Conservation (phyloP, 805 yeast species). For the Lachancea thermotolerans region DNA sequence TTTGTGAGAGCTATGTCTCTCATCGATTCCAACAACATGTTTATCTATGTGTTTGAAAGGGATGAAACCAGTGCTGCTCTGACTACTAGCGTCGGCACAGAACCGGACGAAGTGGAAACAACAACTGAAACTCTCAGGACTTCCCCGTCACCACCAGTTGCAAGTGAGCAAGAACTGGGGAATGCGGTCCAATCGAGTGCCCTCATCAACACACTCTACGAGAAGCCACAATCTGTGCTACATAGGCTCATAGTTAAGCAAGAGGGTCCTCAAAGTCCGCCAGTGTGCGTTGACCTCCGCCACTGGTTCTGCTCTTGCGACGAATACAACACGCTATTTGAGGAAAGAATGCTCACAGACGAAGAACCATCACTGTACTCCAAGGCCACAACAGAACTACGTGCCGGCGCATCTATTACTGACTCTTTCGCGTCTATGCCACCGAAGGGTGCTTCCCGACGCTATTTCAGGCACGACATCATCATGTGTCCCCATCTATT, state of each 20-base stretch:
- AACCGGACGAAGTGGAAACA: not conserved
- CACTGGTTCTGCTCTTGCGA: constrained; percentile 32
- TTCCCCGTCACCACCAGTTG: not conserved
- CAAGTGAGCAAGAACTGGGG: not conserved
- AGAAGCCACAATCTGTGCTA: constrained; percentile 1
- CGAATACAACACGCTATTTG: constrained; percentile 23
- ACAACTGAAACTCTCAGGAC: not conserved
- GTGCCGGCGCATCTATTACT: not conserved
- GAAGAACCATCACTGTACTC: constrained; percentile 3
- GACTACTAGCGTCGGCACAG: not conserved
- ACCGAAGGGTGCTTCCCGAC: constrained; percentile 17
- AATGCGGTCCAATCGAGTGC: not conserved
- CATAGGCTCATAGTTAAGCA: constrained; percentile 23
- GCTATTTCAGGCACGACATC: constrained; percentile 20
- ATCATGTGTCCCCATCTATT: constrained; percentile 30
- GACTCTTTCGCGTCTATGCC: constrained; percentile 5
- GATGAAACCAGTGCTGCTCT: not conserved
- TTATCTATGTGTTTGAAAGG: constrained; percentile 24
- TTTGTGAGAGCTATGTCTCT: constrained; percentile 31
- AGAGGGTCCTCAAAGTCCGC: constrained; percentile 13
- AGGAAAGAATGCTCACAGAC: constrained; percentile 7
- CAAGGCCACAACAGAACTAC: constrained; percentile 1
- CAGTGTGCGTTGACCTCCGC: constrained; percentile 26
- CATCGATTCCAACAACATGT: constrained; percentile 30
- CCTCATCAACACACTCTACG: constrained; percentile 1